Base-by-base conservation (phyloP, 2,329 filamentous ascomycete genomes). In the Aspergillus fijiensis region DNA sequence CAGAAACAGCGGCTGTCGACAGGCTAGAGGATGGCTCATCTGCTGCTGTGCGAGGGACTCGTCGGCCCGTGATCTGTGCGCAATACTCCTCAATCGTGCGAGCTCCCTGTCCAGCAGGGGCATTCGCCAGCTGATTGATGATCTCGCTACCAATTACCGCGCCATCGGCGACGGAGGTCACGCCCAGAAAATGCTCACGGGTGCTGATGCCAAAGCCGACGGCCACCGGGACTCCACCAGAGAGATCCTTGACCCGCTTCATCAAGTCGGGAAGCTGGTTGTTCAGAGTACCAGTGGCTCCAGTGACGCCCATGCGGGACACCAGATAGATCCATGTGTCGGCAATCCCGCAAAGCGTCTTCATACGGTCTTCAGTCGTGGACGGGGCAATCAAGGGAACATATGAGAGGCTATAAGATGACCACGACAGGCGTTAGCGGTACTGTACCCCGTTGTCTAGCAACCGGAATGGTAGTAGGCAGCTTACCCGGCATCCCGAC, bases 241-340 rank as follows among this genome's bases (percentile, higher is more conserved):
- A 96, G 77, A 92, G 95, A 73, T 88, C 87, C 80, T 96, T 93
- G 27, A 98, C 93, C 35, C 90, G 86, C 59, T 86, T 84, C 57
- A 97, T 81, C 29, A 97, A 84, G 51, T 88, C 86, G 5, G 91
- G 90, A 31, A 98, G 85, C 55, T 88, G 87, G 33, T 86, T 82
- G 74, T 90, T 95, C 67, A 98, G 80, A n/a, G 87, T 87, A 31
- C 91, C 92, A 0, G 87, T 87, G 9, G 91, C 92, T 65, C 94
- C 94, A 3, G 93, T 98, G 51, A 97, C 92, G 62, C 94, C 95
- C 89, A 96, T 94, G 65, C 92, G 85, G 25, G 93, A 97, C 55
- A 97, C 92, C 61, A 98, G 91, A 74, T 98, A 98, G 78, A 98
- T 95, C 80, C 97, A 98, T 1, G 93, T 96, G 77, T 97, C 92